Evolutionary conservation across 23 red algal species (phyloP).

Genomic region (Cyanidium caldarium): DNA sequence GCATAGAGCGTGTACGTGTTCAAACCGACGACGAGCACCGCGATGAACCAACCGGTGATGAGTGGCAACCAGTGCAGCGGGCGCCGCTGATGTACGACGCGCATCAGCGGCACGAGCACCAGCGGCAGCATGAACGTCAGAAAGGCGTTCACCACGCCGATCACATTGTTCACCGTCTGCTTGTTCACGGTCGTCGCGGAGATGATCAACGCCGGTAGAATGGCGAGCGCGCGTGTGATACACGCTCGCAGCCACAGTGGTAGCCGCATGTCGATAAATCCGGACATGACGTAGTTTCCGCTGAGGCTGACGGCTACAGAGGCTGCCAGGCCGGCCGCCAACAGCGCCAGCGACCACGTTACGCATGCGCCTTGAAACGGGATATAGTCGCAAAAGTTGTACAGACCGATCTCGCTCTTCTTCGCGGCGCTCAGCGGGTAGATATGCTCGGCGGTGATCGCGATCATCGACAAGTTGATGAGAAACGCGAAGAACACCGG

Average conservation of each 20-base stretch:
- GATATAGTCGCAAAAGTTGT: background rate
- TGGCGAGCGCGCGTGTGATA: background rate
- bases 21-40: background rate
- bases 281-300: background rate
- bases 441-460: background rate
- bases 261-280: background rate
- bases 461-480: conserved; percentile 5
- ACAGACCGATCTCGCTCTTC: background rate
- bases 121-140: background rate
- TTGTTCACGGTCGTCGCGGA: background rate
- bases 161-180: background rate
- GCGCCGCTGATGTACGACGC: background rate
- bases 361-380: background rate
- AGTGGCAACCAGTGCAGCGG: background rate
- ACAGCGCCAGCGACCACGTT: background rate
- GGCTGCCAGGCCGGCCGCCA: background rate
- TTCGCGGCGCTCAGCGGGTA: background rate
- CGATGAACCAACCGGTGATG: background rate
- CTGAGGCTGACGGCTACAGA: background rate
- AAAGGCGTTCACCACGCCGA: background rate
- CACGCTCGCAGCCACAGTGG: background rate
- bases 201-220: background rate
- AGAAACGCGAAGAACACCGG: conserved; percentile 15
- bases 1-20: background rate
- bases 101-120: background rate